These are phyloP conservation scores for Ganoderma sinense DNA, from an alignment of 1,284 basidiomycete genomes.

Conservation along the genomic window DNA sequence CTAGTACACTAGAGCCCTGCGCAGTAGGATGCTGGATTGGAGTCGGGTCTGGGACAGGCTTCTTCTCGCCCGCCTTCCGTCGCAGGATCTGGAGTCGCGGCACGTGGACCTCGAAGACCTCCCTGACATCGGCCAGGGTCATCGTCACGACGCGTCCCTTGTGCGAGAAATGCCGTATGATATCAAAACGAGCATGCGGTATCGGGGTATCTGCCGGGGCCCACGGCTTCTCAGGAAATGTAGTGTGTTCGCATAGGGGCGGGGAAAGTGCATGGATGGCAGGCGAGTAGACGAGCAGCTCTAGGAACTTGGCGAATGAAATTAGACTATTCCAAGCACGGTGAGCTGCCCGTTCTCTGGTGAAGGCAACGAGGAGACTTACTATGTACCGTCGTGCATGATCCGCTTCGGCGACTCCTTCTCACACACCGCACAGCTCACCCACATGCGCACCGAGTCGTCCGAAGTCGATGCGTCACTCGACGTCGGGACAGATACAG, in stretches of 20 bases:
- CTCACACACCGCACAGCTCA: slow-evolving; percentile 62
- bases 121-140: slow-evolving; percentile 52
- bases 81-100: slow-evolving; percentile 65
- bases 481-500: slow-evolving; percentile 29
- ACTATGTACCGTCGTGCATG: slow-evolving; percentile 68
- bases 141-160: slow-evolving; percentile 52
- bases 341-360: neutral
- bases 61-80: slow-evolving; percentile 38
- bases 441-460: slow-evolving; percentile 56
- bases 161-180: slow-evolving; percentile 60
- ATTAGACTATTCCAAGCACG: slow-evolving; percentile 43
- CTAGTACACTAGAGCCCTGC: slow-evolving; percentile 1
- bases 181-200: slow-evolving; percentile 48
- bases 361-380: slow-evolving; percentile 33
- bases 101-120: slow-evolving; percentile 67
- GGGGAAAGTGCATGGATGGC: slow-evolving; percentile 49
- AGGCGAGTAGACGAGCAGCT: slow-evolving; percentile 69
- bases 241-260: slow-evolving; percentile 62
- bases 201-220: slow-evolving; percentile 42
- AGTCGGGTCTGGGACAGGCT: slow-evolving; percentile 16
- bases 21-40: slow-evolving; percentile 14
- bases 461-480: slow-evolving; percentile 15
- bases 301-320: slow-evolving; percentile 74
- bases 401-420: slow-evolving; percentile 44
- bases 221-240: slow-evolving; percentile 44